Conservation (phyloP, 805 yeast genomes). For the Kuraishia capsulata region DNA sequence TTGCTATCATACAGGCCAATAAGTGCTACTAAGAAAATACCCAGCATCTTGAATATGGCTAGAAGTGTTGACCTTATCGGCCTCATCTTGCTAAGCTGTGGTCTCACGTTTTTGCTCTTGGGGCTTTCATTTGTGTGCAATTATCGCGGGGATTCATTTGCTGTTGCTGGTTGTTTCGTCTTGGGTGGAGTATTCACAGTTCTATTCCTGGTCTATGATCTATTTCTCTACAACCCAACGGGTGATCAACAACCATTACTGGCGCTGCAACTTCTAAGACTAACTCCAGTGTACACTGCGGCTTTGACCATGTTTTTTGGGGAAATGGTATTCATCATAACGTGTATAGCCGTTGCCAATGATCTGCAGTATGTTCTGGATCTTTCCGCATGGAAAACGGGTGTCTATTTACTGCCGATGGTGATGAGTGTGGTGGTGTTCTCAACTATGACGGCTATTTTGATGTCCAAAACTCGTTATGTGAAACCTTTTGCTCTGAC, state of each 20-base stretch:
- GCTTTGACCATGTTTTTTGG: slow-evolving; percentile 14
- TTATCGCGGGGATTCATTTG: slow-evolving; percentile 46
- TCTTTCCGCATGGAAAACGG: slow-evolving; percentile 33
- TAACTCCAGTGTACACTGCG: slow-evolving; percentile 14
- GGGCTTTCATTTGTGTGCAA: slow-evolving; percentile 47
- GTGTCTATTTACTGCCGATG: slow-evolving; percentile 35
- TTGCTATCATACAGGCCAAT: slow-evolving; percentile 36
- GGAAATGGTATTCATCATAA: slow-evolving; percentile 31
- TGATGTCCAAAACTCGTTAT: slow-evolving; percentile 25
- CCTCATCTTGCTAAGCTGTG: slow-evolving; percentile 28
- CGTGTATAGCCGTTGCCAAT: slow-evolving; percentile 23
- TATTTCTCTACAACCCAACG: slow-evolving; percentile 18
- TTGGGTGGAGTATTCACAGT: slow-evolving; percentile 31
- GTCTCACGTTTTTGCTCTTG: slow-evolving; percentile 33
- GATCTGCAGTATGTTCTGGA: slow-evolving; percentile 42
- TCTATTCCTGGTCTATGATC: slow-evolving; percentile 29
- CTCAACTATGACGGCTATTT: slow-evolving; percentile 29
- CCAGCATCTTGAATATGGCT: background rate
- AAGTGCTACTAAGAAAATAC: slow-evolving; percentile 3
- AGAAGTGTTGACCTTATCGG: slow-evolving; percentile 40
- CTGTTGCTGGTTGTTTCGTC: slow-evolving; percentile 38
- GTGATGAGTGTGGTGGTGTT: slow-evolving; percentile 29
- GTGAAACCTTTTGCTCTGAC: slow-evolving; percentile 31
- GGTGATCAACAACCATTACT: slow-evolving; percentile 30
- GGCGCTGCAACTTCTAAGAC: slow-evolving; percentile 28